Evolutionary conservation across 2,329 filamentous ascomycete genomes (phyloP), one percentile per base, ranked within the genome.

Genomic region (Neoscytalidium dimidiatum): DNA sequence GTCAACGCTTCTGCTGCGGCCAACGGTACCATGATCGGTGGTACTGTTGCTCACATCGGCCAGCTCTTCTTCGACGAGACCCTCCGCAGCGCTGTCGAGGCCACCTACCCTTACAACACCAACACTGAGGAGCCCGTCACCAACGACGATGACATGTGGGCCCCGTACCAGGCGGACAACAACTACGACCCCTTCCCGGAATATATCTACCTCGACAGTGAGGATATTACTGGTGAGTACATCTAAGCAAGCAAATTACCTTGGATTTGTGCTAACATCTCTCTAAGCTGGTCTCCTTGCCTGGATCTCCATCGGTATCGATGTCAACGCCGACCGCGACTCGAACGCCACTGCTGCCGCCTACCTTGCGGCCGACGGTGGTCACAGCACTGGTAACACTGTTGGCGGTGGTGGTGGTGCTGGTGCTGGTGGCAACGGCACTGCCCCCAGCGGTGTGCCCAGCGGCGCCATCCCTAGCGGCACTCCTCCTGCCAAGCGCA

Each of bases 1-100:
- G 74, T 77, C 64, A 76, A 76, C 62, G 72, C 71, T 41, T 77
- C 74, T 35, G 68, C 80, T 4, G 77, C 80, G 49, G 68, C 78
- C 57, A 86, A 83, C 71, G 84, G 83, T 57, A 84, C 85, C 65
- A 81, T 85, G 67, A 75, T 76, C 49, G 83, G 80, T 66, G 79
- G 80, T 17, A 79, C 77, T 52, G 79, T 77, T 56, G 81, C 85
- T 65, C 87, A 90, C 75, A 81, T 89, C 41, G 87, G 88, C 19
- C 88, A 91, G 73, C 72, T 88, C 60, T 90, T 87, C 81, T 87
- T 87, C 65, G 86, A 90, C 73, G 83, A 89, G 72, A 78, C 80
- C 66, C 82, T 90, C 8, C 82, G 86, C 68, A 70, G 70, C 29
- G 67, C 78, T 41, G 85, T 89, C 65, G 83, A 87, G 67, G 62